Conservation (phyloP, 2,329 filamentous ascomycete genomes). For the Gaeumannomyces sp. region DNA sequence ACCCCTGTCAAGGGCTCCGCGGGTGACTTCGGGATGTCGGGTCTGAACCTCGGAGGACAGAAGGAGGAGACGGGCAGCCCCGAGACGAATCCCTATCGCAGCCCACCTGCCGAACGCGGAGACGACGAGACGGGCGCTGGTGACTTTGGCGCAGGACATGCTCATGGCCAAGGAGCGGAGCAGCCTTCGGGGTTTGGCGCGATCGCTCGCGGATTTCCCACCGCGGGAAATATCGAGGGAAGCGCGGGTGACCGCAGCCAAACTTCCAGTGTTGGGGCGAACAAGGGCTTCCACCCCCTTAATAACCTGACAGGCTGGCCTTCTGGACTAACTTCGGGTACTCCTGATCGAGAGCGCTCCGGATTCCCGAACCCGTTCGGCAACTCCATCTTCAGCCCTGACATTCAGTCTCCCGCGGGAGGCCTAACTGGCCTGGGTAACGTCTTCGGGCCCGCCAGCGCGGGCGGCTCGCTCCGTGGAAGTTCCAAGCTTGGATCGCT, state of each 20-base stretch:
- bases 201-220: constrained; percentile 42
- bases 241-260: constrained; percentile 74
- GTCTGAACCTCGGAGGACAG: constrained; percentile 50
- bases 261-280: constrained; percentile 79
- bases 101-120: constrained; percentile 69
- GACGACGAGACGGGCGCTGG: constrained; percentile 30
- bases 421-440: constrained; percentile 48
- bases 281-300: constrained; percentile 57
- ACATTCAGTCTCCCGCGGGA: constrained; percentile 64
- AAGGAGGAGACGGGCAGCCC: constrained; percentile 70
- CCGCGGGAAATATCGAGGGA: constrained; percentile 51
- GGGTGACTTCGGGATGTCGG: constrained; percentile 57
- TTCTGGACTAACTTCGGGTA: constrained; percentile 52
- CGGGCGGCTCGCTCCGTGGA: constrained; percentile 63
- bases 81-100: constrained; percentile 93
- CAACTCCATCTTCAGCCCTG: constrained; percentile 72
- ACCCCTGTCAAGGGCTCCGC: constrained; percentile 49
- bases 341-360: constrained; percentile 59
- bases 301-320: constrained; percentile 59
- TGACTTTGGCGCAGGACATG: constrained; percentile 46
- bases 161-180: constrained; percentile 41
- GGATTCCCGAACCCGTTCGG: constrained; percentile 60
- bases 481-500: constrained; percentile 79
- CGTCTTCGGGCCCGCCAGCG: constrained; percentile 59
- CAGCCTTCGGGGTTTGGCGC: constrained; percentile 46